Conservation (phyloP, 2,329 filamentous ascomycete genomes). For the Penicillium sp. region DNA sequence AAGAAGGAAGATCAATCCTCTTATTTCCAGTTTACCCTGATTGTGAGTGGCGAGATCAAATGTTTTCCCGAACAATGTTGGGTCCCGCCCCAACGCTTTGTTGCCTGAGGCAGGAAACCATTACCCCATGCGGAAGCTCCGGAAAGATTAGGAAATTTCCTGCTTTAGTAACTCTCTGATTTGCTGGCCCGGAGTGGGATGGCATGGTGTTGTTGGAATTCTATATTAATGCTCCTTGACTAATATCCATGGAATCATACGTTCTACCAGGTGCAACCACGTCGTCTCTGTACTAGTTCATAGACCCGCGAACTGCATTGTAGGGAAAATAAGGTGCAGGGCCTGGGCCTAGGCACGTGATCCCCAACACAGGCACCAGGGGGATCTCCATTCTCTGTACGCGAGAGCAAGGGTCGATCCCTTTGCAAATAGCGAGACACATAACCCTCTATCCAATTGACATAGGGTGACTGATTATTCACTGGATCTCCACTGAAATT, state of each 20-base stretch:
- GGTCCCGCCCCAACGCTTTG: constrained; percentile 36
- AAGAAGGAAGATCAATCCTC: constrained; percentile 6
- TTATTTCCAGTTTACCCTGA: background rate
- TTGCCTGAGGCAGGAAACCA: constrained; percentile 14
- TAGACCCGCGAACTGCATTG: background rate
- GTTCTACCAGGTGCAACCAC: background rate
- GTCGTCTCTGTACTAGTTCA: background rate
- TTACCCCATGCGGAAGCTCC: background rate
- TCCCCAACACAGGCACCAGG: background rate
- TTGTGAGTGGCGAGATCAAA: constrained; percentile 18
- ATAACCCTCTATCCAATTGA: background rate
- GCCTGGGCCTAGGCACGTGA: background rate
- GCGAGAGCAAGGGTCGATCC: background rate
- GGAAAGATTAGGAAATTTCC: background rate
- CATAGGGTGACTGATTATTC: background rate
- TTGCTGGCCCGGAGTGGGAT: background rate
- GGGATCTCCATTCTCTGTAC: background rate
- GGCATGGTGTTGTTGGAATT: background rate
- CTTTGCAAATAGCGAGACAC: background rate
- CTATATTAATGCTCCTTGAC: background rate
- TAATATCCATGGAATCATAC: background rate
- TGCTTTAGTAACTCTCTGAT: background rate
- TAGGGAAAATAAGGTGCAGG: background rate
- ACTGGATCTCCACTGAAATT: background rate
- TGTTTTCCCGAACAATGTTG: constrained; percentile 22